Base-by-base conservation (phyloP, 345 rosid genomes). In the Tarenaya hassleriana region DNA sequence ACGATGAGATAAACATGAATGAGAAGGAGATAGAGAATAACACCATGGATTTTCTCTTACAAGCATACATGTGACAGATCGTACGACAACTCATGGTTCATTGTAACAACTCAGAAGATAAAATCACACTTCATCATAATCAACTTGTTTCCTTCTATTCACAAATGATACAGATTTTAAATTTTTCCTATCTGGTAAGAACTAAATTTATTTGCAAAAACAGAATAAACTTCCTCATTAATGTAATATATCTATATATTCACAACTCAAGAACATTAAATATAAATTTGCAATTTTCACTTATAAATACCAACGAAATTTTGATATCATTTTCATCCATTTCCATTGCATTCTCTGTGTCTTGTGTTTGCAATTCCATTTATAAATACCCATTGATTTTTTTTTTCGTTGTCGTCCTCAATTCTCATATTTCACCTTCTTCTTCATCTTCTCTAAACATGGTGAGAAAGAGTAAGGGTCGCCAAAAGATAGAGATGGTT, bases 391-490 rank as follows among this genome's bases (percentile, higher is more conserved):
- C n/a, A n/a, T n/a, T n/a, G n/a, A n/a, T n/a, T n/a, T n/a, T n/a
- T n/a, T n/a, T n/a, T n/a, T n/a, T n/a, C n/a, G n/a, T n/a, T n/a
- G n/a, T n/a, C n/a, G n/a, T n/a, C n/a, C n/a, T n/a, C n/a, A n/a
- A n/a, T n/a, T n/a, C n/a, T n/a, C n/a, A n/a, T n/a, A n/a, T n/a
- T n/a, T n/a, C n/a, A n/a, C n/a, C n/a, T 5, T 24, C 29, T 24
- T 24, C 5, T 24, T 24, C 2, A 24, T 24, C 5, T 2, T 24
- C 29, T 24, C 29, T 24, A n/a, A 47, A 31, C 54, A 62, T 63
- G 74, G 72, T 47, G 75, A 74, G 4, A 67, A 74, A 51, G 63
- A 57, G 29, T 24, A 56, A n/a, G 50, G 69, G 69, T 52, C 58
- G 55, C 0, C 63, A 51, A 46, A 65, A 65, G 10, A 45, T 65